Evolutionary conservation across 257 asterid genomes (phyloP), one percentile per base, ranked within the genome.

Genomic region (Fraxinus excelsior): DNA sequence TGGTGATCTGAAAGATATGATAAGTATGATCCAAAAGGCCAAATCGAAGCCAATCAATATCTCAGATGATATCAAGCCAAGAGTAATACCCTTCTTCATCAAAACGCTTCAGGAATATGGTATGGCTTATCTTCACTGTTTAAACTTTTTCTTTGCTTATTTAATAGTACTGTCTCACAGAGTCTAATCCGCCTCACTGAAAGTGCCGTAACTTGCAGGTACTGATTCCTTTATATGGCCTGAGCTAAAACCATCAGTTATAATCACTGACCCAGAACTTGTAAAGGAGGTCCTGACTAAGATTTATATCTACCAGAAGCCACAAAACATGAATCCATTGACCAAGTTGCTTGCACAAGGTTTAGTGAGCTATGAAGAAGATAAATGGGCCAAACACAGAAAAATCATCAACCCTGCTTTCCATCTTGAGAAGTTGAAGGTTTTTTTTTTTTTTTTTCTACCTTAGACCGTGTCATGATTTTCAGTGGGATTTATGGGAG

Each of bases 321-420:
- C 78, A 2, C 67, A 23, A 28, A 70, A 1, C 38, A 18, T 75
- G 2, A 87, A 85, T 80, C 97, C 96, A 21, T 72, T 80, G 1
- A 26, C 74, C 8, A 82, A 40, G 73, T 60, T 88, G 32, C 81
- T 86, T 19, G 77, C 72, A 1, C 77, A 76, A 44, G 97, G 94
- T 21, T 29, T 90, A 2, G 77, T 68, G 2, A 3, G 2, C 16
- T 51, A 62, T 18, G 96, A 90, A 6, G 80, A 64, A 13, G 88
- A 88, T 0, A 81, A 84, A 84, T 90, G 96, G 96, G 79, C 84
- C 10, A 91, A 89, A 66, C 92, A 88, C 67, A 80, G 96, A 58
- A 91, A 78, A 71, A 65, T 91, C 75, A 78, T 91, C 77, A 88
- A 78, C 78, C 91, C 96, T 18, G 91, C 92, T 68, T 91, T 91